Evolutionary conservation across 441 rosid genomes (phyloP), one percentile per base, ranked within the genome.

Genomic region (Populus hybrid): DNA sequence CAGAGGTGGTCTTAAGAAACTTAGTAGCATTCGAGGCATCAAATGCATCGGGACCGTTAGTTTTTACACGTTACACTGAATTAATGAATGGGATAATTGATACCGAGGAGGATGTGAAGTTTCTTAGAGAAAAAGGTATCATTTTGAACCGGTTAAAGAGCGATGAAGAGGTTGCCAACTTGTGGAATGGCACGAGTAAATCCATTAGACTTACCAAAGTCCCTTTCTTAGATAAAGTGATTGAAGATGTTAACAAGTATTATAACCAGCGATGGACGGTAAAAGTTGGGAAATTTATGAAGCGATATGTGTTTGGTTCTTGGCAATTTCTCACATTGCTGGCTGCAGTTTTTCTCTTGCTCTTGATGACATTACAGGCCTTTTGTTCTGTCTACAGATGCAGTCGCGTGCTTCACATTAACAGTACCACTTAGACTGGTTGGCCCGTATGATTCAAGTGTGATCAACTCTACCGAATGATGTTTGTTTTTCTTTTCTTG

Each of bases 111-210:
- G 95, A 91, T 54, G 90, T 84, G 57, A 87, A 70, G 76, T 61
- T 87, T n/a, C 87, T 89, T 23, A 87, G 91, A 72, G 91, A 85
- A 78, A 77, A 81, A 73, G 90, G 91, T 34, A 79, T 90, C 30
- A 69, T 92, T 7, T 68, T 88, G 50, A 76, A 87, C 81, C 83
- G 82, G 24, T 74, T 92, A 74, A 92, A 89, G 86, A 88, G 65
- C 50, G 93, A 92, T 35, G 64, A 73, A 74, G 93, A 90, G 80
- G 96, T 86, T 5, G 91, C 93, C 6, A 80, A 77, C 21, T 32
- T 90, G 77, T 92, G 97, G 97, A 92, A 92, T 75, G 93, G 93
- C 74, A 92, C 90, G 91, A 90, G 88, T 46, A 88, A 84, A 50
- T 92, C 92, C 2, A 82, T 90, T 57, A 84, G 87, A 79, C 74